Conservation (phyloP, 2,329 filamentous ascomycete genomes). For the Colletotrichum chlorophyti region DNA sequence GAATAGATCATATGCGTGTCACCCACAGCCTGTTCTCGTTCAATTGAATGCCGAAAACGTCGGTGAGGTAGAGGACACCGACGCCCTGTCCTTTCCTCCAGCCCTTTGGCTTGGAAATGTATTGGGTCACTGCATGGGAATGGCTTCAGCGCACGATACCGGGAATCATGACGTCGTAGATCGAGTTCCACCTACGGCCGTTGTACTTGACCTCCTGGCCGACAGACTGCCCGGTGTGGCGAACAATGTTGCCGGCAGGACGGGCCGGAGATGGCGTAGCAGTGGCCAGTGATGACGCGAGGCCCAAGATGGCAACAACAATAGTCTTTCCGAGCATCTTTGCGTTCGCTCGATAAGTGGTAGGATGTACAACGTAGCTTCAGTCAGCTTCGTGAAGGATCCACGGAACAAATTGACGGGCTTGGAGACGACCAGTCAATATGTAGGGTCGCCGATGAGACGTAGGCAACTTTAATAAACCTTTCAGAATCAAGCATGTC, state of each 20-base stretch:
- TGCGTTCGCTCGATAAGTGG: too few species aligned
- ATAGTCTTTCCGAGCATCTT: conserved; percentile 21
- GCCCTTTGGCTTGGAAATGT: conserved; percentile 22
- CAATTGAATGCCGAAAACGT: conserved; percentile 46
- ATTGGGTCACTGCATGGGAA: conserved; percentile 6
- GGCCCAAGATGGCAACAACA: conserved; percentile 1
- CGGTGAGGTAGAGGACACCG: conserved; percentile 36
- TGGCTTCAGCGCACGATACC: not conserved
- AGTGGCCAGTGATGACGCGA: conserved; percentile 2
- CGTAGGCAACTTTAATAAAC: too few species aligned
- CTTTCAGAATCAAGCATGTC: too few species aligned
- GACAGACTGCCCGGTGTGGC: conserved; percentile 21
- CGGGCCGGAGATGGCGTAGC: conserved; percentile 15
- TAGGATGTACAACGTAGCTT: not conserved
- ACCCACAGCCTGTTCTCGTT: conserved; percentile 30
- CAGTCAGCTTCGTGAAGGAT: too few species aligned
- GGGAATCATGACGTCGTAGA: not conserved
- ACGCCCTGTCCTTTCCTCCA: not conserved
- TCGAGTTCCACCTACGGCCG: conserved; percentile 1
- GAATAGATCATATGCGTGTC: too few species aligned
- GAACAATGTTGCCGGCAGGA: too few species aligned
- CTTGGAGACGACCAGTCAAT: too few species aligned
- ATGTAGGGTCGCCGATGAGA: too few species aligned
- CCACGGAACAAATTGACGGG: too few species aligned
- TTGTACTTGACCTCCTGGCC: conserved; percentile 16